Evolutionary conservation across 257 asterid species (phyloP).

Genomic region (Eustoma russellianum): DNA sequence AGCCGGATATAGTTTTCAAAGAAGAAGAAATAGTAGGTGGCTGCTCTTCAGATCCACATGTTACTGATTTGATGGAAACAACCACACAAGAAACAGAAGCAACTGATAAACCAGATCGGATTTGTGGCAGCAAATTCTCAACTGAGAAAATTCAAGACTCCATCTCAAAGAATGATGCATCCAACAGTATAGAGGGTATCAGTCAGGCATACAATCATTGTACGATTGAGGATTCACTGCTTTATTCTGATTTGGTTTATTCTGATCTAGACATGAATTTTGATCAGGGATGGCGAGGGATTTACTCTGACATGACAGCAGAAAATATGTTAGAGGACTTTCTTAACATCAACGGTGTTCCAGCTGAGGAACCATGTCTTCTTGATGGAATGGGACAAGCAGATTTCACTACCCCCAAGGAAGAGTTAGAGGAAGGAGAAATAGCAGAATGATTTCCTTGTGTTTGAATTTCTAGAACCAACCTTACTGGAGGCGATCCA

Average conservation of each 20-base stretch:
- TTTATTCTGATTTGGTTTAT: conserved; percentile 1
- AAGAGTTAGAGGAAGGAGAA: conserved; percentile 88
- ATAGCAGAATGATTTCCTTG: conserved; percentile 21
- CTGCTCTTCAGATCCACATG: conserved; percentile 27
- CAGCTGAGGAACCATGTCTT: conserved; percentile 11
- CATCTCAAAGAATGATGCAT: conserved; percentile 3
- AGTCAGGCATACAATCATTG: background rate
- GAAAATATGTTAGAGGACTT: conserved; percentile 23
- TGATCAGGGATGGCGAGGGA: conserved; percentile 26
- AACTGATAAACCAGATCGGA: conserved; percentile 10
- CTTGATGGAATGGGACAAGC: conserved; percentile 8
- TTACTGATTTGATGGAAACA: conserved; percentile 37
- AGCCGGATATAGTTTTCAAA: conserved; percentile 50
- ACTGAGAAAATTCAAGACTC: conserved; percentile 10
- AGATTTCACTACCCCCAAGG: conserved; percentile 21
- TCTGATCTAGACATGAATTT: conserved; percentile 38
- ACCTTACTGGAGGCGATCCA: too few relatives aligned
- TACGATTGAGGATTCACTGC: conserved; percentile 24
- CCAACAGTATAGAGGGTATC: conserved; percentile 8
- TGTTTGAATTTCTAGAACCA: too few relatives aligned
- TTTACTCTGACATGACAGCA: conserved; percentile 23
- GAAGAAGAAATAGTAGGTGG: conserved; percentile 38
- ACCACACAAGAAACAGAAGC: conserved; percentile 5
- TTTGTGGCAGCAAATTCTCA: conserved; percentile 11
- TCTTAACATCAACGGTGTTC: conserved; percentile 32